Base-by-base conservation (phyloP, 352 stramenopile species). In the Globisporangium acanthophoron region DNA sequence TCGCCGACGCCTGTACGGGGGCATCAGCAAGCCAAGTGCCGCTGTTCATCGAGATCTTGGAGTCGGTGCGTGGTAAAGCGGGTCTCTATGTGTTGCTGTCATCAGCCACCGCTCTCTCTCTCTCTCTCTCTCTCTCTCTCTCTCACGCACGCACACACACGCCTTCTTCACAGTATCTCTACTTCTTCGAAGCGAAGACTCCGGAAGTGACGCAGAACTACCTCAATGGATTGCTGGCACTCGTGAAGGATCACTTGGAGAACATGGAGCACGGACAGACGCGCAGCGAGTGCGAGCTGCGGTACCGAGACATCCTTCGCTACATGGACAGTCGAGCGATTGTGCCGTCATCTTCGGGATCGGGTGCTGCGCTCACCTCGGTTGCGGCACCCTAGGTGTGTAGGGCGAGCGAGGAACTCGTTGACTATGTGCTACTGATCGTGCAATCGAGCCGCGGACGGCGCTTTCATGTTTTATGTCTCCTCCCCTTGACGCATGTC, bases 31-130 rank as follows among this genome's bases (percentile, higher is more conserved):
- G 73, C 6, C 94, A 98, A 71, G 83, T 98, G 5, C 64, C 77
- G 12, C 78, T 99, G 12, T 99, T 99, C 74, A 87, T 99, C 6
- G 96, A 99, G 62, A 97, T 98, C 39, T 66, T 99, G 7, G 94
- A 99, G 56, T 62, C 77, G 50, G 83, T 92, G 73, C 48, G 74
- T 76, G 15, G 2, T 37, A 9, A 27, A 54, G 1, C 44, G 24
- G 11, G 4, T 41, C 64, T 0, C 31, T 3, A 18, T 58, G 7
- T 12, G 8, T 31, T 46, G 15, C 27, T 48, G 39, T 6, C 27
- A 5, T 31, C 29, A 8, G 6, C 11, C 20, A 27, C 11, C 20
- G 11, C 24, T 7, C 54, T 50, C 8, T 33, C 46, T 52, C 27
- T 33, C 21, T 21, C 44, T 50, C 21, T 21, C 44, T 50, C 24